Percentiles rank a stretch among this genome's conserved stretches.
phyloP scores from a whole-genome alignment of 2,329 filamentous ascomycete genomes.

The Cladorrhinum sp. region DNA sequence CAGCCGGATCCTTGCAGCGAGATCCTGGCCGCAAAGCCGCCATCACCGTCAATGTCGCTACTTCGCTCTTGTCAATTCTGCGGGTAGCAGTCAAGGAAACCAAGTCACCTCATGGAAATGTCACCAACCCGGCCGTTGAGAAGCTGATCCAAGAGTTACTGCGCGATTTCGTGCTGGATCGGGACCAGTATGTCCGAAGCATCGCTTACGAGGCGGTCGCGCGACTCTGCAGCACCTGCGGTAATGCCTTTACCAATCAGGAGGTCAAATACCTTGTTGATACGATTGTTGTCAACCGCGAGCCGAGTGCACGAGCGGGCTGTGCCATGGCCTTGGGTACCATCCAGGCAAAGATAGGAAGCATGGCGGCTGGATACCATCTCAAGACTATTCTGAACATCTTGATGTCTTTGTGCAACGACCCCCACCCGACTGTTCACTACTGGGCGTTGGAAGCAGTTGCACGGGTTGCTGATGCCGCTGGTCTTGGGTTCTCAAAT shows the following conservation, averaged over 20 bases:
- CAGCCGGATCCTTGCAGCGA: conserved; percentile 72
- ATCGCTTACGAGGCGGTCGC: conserved; percentile 84
- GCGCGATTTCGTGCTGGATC: conserved; percentile 71
- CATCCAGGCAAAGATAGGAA: conserved; percentile 92
- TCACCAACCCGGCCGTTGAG: conserved; percentile 73
- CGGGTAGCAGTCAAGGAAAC: conserved; percentile 84
- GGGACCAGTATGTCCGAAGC: conserved; percentile 80
- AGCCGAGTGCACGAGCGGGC: conserved; percentile 88
- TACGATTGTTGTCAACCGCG: conserved; percentile 88
- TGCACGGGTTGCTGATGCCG: conserved; percentile 82
- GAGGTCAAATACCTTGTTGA: conserved; percentile 88
- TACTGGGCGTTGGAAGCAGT: conserved; percentile 94
- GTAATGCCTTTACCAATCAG: conserved; percentile 81
- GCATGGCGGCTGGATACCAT: conserved; percentile 95
- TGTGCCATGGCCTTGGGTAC: conserved; percentile 91
- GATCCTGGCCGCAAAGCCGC: conserved; percentile 87
- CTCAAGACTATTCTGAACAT: conserved; percentile 97
- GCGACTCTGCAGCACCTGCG: conserved; percentile 77
- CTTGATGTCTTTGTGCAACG: conserved; percentile 94
- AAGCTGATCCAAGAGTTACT: conserved; percentile 76
- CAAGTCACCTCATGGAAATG: conserved; percentile 65
- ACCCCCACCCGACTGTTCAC: conserved; percentile 91
- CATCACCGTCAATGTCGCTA: conserved; percentile 84
- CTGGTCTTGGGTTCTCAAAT: conserved; percentile 84
- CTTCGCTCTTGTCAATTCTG: conserved; percentile 74